These are phyloP conservation scores for Xanthoparmelia taractica DNA, from an alignment of 495 filamentous ascomycete genomes.

Conservation along the genomic window DNA sequence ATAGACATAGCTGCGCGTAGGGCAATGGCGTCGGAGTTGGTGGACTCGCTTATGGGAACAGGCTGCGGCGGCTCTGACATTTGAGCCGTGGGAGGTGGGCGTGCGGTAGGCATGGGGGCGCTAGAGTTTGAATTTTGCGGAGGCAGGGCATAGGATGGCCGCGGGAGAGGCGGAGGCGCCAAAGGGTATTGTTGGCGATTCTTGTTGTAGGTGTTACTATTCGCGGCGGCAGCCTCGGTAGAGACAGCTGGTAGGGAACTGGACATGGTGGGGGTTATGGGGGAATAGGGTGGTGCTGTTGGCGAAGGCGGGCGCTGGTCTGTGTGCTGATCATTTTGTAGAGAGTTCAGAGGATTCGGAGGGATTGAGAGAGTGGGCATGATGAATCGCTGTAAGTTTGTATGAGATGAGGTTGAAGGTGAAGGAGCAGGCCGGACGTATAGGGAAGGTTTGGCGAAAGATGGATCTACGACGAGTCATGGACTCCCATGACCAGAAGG, in stretches of 20 bases:
- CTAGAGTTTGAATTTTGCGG: not conserved
- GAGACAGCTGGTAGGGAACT: slow-evolving; percentile 4
- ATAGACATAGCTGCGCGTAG: slow-evolving; percentile 72
- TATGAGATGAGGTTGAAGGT: not conserved
- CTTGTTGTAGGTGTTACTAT: not conserved
- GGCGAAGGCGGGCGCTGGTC: slow-evolving; percentile 16
- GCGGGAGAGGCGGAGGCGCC: not conserved
- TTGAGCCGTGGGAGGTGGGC: not conserved
- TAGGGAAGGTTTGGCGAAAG: slow-evolving; percentile 13
- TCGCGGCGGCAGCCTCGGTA: not conserved
- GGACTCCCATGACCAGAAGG: not conserved
- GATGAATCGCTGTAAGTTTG: not conserved
- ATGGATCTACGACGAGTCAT: not conserved
- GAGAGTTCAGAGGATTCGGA: not conserved
- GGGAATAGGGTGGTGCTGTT: slow-evolving; percentile 26
- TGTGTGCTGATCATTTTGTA: not conserved
- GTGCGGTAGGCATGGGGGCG: not conserved
- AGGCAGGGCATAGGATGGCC: not conserved
- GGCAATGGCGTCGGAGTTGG: slow-evolving; percentile 78
- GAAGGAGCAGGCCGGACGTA: not conserved
- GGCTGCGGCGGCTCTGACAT: slow-evolving; percentile 35
- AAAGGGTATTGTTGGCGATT: not conserved
- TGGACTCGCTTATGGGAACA: slow-evolving; percentile 62
- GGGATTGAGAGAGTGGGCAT: slow-evolving; percentile 2
- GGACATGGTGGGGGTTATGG: slow-evolving; percentile 27